Conservation (phyloP, 2,329 filamentous ascomycete species). For the Epicoccum sorghinum region DNA sequence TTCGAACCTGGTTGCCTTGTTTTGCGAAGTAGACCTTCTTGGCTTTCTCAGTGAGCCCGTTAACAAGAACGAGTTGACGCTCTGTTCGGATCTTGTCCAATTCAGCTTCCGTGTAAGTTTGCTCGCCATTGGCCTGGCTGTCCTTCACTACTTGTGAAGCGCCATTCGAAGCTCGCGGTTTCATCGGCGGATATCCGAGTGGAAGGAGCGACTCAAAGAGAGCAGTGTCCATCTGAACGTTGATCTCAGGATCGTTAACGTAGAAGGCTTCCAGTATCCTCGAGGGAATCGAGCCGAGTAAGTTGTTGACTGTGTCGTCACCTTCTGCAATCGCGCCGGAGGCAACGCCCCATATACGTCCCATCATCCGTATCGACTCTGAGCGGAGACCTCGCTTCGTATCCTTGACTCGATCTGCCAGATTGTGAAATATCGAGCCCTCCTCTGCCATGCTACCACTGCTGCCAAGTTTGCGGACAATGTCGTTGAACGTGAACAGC, state of each 20-base stretch:
- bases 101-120: constrained; percentile 58
- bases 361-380: constrained; percentile 84
- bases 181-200: constrained; percentile 79
- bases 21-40: constrained; percentile 89
- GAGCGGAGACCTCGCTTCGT: constrained; percentile 79
- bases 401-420: constrained; percentile 89
- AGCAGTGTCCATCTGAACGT: constrained; percentile 81
- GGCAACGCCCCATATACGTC: constrained; percentile 91
- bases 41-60: constrained; percentile 75
- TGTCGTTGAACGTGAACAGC: constrained; percentile 77
- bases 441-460: constrained; percentile 76
- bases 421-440: constrained; percentile 77
- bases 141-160: constrained; percentile 67
- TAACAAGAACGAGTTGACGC: constrained; percentile 81
- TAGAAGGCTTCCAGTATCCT: constrained; percentile 88
- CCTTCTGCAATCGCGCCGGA: constrained; percentile 84
- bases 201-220: constrained; percentile 90
- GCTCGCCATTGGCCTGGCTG: constrained; percentile 56
- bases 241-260: constrained; percentile 85
- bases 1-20: constrained; percentile 76
- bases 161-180: constrained; percentile 58
- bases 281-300: constrained; percentile 82
- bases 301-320: constrained; percentile 73
- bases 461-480: constrained; percentile 80
- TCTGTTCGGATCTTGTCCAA: constrained; percentile 81